Conservation (phyloP, 2,329 filamentous ascomycete genomes). For the Chaetomiaceae sp. region DNA sequence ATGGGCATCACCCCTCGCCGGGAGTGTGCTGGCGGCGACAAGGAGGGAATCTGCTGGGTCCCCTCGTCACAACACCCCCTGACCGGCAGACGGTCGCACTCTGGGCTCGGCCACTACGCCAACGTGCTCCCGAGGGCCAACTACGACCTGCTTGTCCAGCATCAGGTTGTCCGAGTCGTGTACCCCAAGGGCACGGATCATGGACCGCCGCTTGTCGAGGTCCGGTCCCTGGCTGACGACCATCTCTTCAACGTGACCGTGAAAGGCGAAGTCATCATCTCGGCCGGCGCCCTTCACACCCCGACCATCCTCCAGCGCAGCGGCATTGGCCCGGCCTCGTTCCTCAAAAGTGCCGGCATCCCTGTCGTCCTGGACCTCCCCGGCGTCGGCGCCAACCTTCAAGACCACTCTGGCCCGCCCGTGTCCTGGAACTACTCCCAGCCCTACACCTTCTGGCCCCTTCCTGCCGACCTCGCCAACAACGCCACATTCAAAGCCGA, state of each 20-base stretch:
- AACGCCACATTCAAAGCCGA: conserved; percentile 32
- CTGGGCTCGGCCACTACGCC: conserved; percentile 31
- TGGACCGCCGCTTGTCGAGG: conserved; percentile 20
- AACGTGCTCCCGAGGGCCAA: conserved; percentile 25
- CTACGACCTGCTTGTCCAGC: conserved; percentile 27
- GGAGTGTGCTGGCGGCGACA: conserved; percentile 31
- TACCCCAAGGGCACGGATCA: conserved; percentile 14
- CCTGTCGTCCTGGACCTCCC: conserved; percentile 50
- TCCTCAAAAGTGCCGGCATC: conserved; percentile 41
- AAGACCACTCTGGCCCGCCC: conserved; percentile 33
- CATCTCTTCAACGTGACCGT: conserved; percentile 17
- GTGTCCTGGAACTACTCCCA: conserved; percentile 24
- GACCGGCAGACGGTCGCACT: conserved; percentile 29
- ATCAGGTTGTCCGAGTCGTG: conserved; percentile 27
- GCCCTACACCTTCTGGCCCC: conserved; percentile 18
- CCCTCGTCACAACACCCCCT: conserved; percentile 30
- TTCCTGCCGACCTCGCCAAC: conserved; percentile 21
- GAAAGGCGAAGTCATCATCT: conserved; percentile 37
- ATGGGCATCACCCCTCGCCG: conserved; percentile 24
- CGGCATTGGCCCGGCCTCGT: conserved; percentile 35
- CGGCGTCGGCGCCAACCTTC: conserved; percentile 51
- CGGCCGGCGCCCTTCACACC: conserved; percentile 39
- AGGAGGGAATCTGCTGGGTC: conserved; percentile 32
- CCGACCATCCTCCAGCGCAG: conserved; percentile 41
- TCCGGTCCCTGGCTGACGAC: conserved; percentile 21